Conservation (phyloP, 1,284 basidiomycete species). For the Puccinia coronata region DNA sequence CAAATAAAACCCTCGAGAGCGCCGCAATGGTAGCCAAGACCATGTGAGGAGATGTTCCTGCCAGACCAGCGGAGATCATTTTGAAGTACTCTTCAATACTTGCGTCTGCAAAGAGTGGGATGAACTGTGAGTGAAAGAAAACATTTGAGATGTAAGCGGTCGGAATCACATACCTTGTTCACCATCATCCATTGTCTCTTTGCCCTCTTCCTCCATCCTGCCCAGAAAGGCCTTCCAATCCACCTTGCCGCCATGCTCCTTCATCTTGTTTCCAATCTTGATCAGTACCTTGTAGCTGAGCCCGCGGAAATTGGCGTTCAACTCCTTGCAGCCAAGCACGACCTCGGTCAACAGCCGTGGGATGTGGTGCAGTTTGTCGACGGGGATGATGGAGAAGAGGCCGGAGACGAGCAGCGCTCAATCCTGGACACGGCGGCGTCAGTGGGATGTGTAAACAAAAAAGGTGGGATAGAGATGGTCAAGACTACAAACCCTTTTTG, state of each 20-base stretch:
- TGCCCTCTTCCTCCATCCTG: constrained; percentile 49
- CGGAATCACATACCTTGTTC: constrained; percentile 50
- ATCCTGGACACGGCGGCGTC: constrained; percentile 64
- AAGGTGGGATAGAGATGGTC: not conserved
- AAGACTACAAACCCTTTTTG: constrained; percentile 30
- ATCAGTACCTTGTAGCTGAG: constrained; percentile 90
- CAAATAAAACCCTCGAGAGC: constrained; percentile 88
- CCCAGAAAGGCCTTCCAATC: constrained; percentile 63
- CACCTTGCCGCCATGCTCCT: constrained; percentile 73
- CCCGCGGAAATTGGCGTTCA: constrained; percentile 84
- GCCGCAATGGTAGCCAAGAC: constrained; percentile 95
- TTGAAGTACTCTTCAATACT: constrained; percentile 90
- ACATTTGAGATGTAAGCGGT: constrained; percentile 37
- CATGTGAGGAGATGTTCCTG: constrained; percentile 93
- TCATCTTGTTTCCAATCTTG: constrained; percentile 89
- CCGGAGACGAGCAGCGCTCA: constrained; percentile 75
- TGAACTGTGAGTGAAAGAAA: not conserved
- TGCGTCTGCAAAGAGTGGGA: constrained; percentile 65
- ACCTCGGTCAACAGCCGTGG: constrained; percentile 90
- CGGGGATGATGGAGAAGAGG: constrained; percentile 72
- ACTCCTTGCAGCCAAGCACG: constrained; percentile 95
- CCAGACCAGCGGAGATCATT: constrained; percentile 94
- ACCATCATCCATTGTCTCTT: constrained; percentile 4
- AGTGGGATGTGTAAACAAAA: not conserved
- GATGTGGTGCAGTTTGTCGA: constrained; percentile 76